A percentile compares a stretch with the other conserved stretches of the same genome.
Conservation (phyloP, 179 eudicot species). For the Nepenthes alata region DNA sequence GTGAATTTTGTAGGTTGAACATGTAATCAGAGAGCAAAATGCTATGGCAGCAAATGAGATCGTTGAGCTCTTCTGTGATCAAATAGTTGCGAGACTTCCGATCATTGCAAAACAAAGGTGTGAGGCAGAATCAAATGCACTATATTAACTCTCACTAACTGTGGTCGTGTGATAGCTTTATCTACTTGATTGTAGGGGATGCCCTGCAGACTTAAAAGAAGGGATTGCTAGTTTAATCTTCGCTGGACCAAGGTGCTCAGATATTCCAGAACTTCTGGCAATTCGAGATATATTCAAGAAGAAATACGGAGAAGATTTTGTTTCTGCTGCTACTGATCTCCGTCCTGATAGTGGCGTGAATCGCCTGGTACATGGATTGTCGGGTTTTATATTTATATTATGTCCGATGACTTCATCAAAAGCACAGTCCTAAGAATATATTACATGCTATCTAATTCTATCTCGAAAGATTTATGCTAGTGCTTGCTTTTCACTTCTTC, state of each 20-base stretch:
- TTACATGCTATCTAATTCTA: not conserved
- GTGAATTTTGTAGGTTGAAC: conserved; percentile 58
- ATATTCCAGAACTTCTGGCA: conserved; percentile 68
- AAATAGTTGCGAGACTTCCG: conserved; percentile 58
- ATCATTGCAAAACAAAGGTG: conserved; percentile 79
- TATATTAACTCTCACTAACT: not conserved
- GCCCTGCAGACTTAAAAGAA: conserved; percentile 81
- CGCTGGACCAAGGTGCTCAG: conserved; percentile 90
- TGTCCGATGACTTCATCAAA: not conserved
- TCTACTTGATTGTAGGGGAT: conserved; percentile 36
- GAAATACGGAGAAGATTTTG: conserved; percentile 92
- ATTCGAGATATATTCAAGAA: conserved; percentile 71
- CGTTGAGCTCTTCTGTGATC: conserved; percentile 84
- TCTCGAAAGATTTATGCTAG: not conserved
- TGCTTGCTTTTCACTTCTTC: not conserved
- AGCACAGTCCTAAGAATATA: not conserved
- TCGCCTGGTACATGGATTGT: conserved; percentile 50
- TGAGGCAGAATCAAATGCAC: not conserved
- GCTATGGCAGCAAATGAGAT: conserved; percentile 92
- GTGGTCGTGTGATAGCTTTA: not conserved
- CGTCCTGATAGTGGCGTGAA: conserved; percentile 85
- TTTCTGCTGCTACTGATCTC: conserved; percentile 83
- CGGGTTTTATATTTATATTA: not conserved
- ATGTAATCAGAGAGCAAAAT: conserved; percentile 91
- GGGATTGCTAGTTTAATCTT: conserved; percentile 82